Evolutionary conservation across 2,329 filamentous ascomycete genomes (phyloP), one percentile per base, ranked within the genome.

Genomic region (Ophiostoma novo-ulmi): DNA sequence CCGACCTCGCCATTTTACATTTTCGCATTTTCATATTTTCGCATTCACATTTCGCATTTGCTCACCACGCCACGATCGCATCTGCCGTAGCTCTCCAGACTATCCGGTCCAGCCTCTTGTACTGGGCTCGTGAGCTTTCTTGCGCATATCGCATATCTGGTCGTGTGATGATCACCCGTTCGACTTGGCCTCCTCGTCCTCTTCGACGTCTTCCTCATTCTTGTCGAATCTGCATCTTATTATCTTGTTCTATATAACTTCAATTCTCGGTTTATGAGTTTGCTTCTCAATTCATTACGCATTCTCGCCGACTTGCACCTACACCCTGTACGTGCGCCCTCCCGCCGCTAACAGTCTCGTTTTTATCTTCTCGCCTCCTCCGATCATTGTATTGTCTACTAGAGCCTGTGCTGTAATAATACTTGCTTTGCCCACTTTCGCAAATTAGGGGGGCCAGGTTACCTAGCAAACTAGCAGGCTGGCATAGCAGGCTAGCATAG

Each of bases 1-100:
- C 71, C 71, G 71, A 72, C 71, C 71, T 72, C 68, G 71, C 65
- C 71, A 70, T 68, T 72, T 72, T 71, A 26, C 26, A 26, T 26
- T 26, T 26, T 26, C 26, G 26, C 26, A 26, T 26, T 26, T 26
- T 26, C 26, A 26, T 26, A 26, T 26, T 26, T 26, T 26, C 26
- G 26, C 26, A 26, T 26, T 69, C 65, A 11, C 17, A 31, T 35
- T 17, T 35, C 10, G 1, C 17, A 67, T 14, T 17, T 17, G 41
- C 64, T 7, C 14, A 55, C n/a, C n/a, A 58, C 52, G n/a, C 64
- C n/a, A 41, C 64, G 36, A 41, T 66, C 36, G 11, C 20, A 22
- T 14, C 17, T 68, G 58, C 44, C n/a, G 20, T 5, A 63, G n/a
- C 26, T 26, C 52, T 38, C 64, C 69, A 38, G 22, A 20, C 48